These are phyloP conservation scores for Novymonas esmeraldas DNA, from an alignment of 208 protist species.

Conservation along the genomic window DNA sequence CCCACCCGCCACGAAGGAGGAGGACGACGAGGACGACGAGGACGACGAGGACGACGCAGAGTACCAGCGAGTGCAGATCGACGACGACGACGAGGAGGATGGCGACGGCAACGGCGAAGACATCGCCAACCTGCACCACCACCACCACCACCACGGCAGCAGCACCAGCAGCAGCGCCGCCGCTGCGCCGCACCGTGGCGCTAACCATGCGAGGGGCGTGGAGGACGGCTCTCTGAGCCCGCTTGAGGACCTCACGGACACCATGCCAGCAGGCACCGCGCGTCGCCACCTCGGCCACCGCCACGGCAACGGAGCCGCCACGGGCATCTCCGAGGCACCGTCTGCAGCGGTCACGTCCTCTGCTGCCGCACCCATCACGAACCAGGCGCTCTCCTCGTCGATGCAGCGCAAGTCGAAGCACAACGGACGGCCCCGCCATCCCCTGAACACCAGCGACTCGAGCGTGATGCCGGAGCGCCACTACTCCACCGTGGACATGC, in stretches of 20 bases:
- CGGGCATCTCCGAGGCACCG: background rate
- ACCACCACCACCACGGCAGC: too few relatives aligned
- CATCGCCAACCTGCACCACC: too few relatives aligned
- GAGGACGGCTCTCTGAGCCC: too few relatives aligned
- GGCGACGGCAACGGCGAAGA: background rate
- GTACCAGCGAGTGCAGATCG: background rate
- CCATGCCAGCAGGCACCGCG: background rate
- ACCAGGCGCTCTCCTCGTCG: background rate
- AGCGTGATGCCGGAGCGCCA: background rate
- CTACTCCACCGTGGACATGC: constrained; percentile 12
- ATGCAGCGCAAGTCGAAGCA: constrained; percentile 2
- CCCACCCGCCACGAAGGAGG: too few relatives aligned
- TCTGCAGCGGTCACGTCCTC: background rate
- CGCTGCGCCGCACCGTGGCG: too few relatives aligned
- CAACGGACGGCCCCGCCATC: background rate
- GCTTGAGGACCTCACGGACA: background rate
- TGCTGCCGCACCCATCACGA: background rate
- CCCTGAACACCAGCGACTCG: background rate
- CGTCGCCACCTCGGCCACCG: background rate
- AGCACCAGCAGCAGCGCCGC: too few relatives aligned
- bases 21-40: too few relatives aligned
- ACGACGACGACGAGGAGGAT: background rate
- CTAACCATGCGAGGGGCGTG: too few relatives aligned
- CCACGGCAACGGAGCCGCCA: background rate
- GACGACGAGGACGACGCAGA: background rate